These are phyloP conservation scores for Aspergillus ibericus DNA, from an alignment of 2,329 filamentous ascomycete genomes.

Conservation along the genomic window DNA sequence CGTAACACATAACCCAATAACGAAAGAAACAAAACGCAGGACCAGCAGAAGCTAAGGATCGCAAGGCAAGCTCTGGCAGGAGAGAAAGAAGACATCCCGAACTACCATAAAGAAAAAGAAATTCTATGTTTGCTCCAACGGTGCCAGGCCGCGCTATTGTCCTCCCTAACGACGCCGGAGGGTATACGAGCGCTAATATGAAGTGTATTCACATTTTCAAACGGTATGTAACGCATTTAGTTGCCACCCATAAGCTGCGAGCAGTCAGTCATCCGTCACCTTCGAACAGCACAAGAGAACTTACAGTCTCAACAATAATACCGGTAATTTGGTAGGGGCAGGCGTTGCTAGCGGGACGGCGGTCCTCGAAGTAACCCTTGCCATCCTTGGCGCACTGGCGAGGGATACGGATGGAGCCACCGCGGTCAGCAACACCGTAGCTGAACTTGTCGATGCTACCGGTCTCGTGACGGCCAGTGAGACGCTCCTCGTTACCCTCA, in stretches of 20 bases:
- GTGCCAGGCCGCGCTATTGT: slow-evolving; percentile 38
- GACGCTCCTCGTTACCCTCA: slow-evolving; percentile 90
- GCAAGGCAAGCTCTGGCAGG: slow-evolving; percentile 25
- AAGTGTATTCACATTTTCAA: slow-evolving; percentile 28
- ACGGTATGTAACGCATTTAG: slow-evolving; percentile 28
- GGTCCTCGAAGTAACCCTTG: slow-evolving; percentile 92
- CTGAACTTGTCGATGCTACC: slow-evolving; percentile 90
- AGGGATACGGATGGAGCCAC: slow-evolving; percentile 89
- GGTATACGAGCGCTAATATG: slow-evolving; percentile 43
- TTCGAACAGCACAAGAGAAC: slow-evolving; percentile 10
- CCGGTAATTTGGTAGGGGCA: slow-evolving; percentile 83
- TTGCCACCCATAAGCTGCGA: slow-evolving; percentile 42
- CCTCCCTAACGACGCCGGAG: slow-evolving; percentile 40
- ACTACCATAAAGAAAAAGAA: slow-evolving; percentile 23
- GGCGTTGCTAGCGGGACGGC: slow-evolving; percentile 79
- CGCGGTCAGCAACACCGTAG: slow-evolving; percentile 94
- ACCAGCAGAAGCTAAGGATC: slow-evolving; percentile 25
- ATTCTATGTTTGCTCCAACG: slow-evolving; percentile 32
- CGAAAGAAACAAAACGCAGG: slow-evolving; percentile 26
- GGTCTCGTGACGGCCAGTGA: slow-evolving; percentile 93
- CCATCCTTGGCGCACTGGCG: slow-evolving; percentile 80
- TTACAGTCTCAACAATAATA: slow-evolving; percentile 72
- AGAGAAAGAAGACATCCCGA: slow-evolving; percentile 17
- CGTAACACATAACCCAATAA: slow-evolving; percentile 31
- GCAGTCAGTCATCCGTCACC: slow-evolving; percentile 8